Base-by-base conservation (phyloP, 2,329 filamentous ascomycete species). In the Apiospora marii region DNA sequence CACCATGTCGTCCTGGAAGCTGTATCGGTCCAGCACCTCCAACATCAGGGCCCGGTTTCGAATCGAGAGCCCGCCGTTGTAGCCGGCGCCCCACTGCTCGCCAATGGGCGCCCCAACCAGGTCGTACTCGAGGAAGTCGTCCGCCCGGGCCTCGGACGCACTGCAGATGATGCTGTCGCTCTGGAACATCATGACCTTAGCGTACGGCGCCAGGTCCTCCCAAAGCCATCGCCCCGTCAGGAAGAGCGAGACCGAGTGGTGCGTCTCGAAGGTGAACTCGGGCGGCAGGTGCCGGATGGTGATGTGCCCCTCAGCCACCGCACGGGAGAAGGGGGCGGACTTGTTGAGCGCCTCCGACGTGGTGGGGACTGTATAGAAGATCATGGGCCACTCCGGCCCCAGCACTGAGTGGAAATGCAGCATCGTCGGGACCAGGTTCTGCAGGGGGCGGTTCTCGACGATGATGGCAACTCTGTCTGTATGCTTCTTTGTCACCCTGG, bases 331-430 rank as follows among this genome's bases (percentile, higher is more conserved):
- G 14, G 83, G 74, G 1, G 81, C 79, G 4, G 81, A 82, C 19
- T 70, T 53, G 27, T 34, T 41, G 24, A 70, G 30, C 14, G n/a
- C 48, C 10, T 27, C 46, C 30, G 77, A 37, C 10, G 73, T 79
- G 70, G 77, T 76, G n/a, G 79, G 74, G 1, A 81, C 79, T 0
- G 85, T 86, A 74, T 83, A 84, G 58, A 86, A 81, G 37, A 86
- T 78, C 51, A 87, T 81, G 5, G 84, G 84, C 84, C 85, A 86
- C 13, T 75, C 74, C 13, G 84, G 83, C 0, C 84, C 85, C 5
- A 86, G 82, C 14, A 84, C 80, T 58, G 77, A 77, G 51, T 79
- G 75, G 74, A 83, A 84, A 71, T 84, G 82, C 19, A 84, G 75
- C 51, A 84, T 79, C n/a, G 84, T 74, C 12, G 83, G 82, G 43